These are phyloP conservation scores for Balansia obtecta DNA, from an alignment of 2,329 filamentous ascomycete genomes.

Conservation along the genomic window DNA sequence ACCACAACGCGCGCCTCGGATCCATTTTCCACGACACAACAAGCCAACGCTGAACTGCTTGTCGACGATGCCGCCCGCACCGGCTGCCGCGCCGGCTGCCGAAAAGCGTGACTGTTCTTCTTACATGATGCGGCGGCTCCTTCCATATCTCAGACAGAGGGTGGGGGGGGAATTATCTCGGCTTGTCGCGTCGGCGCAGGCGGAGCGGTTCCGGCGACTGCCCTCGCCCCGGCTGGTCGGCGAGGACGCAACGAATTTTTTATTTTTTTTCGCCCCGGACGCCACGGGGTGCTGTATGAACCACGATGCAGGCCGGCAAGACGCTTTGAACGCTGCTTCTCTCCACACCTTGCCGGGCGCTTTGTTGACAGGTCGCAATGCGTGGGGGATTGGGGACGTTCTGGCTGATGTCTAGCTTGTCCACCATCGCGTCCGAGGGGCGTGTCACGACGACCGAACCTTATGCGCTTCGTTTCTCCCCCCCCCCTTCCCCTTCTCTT, in stretches of 20 bases:
- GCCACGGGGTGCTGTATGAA: not conserved
- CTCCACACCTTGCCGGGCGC: not conserved
- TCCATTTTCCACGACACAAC: not conserved
- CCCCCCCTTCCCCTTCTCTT: too few relatives aligned
- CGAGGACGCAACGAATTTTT: not conserved
- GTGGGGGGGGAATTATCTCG: too few relatives aligned
- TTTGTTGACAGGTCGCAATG: slow-evolving; percentile 1
- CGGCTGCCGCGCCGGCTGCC: not conserved
- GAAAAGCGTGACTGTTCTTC: not conserved
- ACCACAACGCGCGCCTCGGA: not conserved
- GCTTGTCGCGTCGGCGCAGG: not conserved
- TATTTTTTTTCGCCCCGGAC: too few relatives aligned
- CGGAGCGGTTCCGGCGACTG: not conserved
- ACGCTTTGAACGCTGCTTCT: not conserved
- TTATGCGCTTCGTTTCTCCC: too few relatives aligned
- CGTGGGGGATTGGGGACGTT: too few relatives aligned
- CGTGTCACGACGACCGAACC: not conserved
- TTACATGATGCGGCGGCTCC: not conserved
- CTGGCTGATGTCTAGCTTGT: not conserved
- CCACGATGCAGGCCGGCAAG: not conserved
- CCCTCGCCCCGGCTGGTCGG: not conserved
- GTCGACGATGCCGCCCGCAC: not conserved
- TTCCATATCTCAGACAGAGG: too few relatives aligned
- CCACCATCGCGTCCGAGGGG: not conserved
- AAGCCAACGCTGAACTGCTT: not conserved